Evolutionary conservation across 164 flowering plant species (phyloP), one percentile per base, ranked within the genome.

Genomic region (Litsea cubeba): DNA sequence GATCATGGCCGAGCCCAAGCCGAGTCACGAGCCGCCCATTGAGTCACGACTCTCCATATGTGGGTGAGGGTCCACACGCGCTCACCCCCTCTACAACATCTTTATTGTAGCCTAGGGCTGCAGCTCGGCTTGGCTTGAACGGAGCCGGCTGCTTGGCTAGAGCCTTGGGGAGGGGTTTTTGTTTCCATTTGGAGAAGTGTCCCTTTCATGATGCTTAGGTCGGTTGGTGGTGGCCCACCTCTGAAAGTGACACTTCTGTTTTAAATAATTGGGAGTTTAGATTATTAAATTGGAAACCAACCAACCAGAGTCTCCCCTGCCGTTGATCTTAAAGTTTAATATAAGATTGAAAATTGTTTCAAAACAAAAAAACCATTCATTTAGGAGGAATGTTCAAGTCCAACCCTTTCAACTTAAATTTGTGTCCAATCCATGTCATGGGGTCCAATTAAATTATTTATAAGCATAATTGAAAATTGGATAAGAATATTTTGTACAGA

Each of bases 1-100:
- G 80, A 81, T 81, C 83, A 79, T 40, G 76, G 83, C 74, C 78
- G 74, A 78, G 85, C 88, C 67, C 91, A 88, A 87, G 88, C 91
- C 81, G 81, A 87, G 83, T 85, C 84, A 63, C 40, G 71, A 82
- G 86, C 88, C 83, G 87, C 88, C 85, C 85, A 76, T 68, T 50
- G 75, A 79, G 79, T 70, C 78, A 65, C 25, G 25, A 32, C 12
- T 22, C 7, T 7, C 35, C 40, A 2, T 68, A 6, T 40, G 46
- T 2, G 46, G 46, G 46, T 40, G 46, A 7, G 51, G 25, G 49
- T 6, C 23, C 46, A 46, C 6, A 50, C 50, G 26, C 58, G 25
- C 62, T 23, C 46, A 65, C 35, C 46, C 46, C 46, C 46, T 40
- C 46, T 40, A 1, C 46, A 40, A 40, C 46, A 40, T 8, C 46